phyloP scores from a whole-genome alignment of 2,329 filamentous ascomycete genomes.

The Conoideocrella luteorostrata region DNA sequence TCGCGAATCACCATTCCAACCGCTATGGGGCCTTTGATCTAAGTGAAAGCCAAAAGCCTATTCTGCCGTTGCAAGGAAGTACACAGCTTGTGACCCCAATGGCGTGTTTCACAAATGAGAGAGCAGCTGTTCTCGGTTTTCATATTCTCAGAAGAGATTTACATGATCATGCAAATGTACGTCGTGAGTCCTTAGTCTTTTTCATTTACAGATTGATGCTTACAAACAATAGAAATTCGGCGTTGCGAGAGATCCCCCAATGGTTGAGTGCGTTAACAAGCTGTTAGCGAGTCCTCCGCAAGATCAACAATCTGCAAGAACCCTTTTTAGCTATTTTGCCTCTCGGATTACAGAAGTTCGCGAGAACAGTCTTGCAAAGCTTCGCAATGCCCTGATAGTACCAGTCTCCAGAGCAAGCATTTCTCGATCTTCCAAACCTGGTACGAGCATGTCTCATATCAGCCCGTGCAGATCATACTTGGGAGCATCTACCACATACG shows the following conservation, averaged over 20 bases:
- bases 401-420: slow-evolving; percentile 47
- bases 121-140: slow-evolving; percentile 73
- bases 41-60: slow-evolving; percentile 45
- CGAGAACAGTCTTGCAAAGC: slow-evolving; percentile 48
- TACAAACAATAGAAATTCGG: slow-evolving; percentile 60
- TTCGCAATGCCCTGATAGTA: slow-evolving; percentile 64
- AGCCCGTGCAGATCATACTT: slow-evolving; percentile 74
- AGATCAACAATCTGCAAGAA: slow-evolving; percentile 57
- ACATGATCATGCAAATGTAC: slow-evolving; percentile 62
- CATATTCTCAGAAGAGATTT: slow-evolving; percentile 69
- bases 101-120: slow-evolving; percentile 76
- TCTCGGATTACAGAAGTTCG: slow-evolving; percentile 69
- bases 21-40: slow-evolving; percentile 63
- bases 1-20: slow-evolving; percentile 72
- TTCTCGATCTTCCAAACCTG: slow-evolving; percentile 27
- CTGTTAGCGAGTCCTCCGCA: slow-evolving; percentile 67
- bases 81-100: slow-evolving; percentile 63
- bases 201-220: slow-evolving; percentile 1
- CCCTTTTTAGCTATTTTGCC: slow-evolving; percentile 78
- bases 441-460: slow-evolving; percentile 33
- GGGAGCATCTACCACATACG: slow-evolving; percentile 63
- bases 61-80: slow-evolving; percentile 69
- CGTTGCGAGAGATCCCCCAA: slow-evolving; percentile 73
- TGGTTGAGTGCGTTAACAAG: slow-evolving; percentile 67
- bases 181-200: slow-evolving; percentile 9